phyloP scores from a whole-genome alignment of 1,139 yeast genomes.

The Candida tropicalis region DNA sequence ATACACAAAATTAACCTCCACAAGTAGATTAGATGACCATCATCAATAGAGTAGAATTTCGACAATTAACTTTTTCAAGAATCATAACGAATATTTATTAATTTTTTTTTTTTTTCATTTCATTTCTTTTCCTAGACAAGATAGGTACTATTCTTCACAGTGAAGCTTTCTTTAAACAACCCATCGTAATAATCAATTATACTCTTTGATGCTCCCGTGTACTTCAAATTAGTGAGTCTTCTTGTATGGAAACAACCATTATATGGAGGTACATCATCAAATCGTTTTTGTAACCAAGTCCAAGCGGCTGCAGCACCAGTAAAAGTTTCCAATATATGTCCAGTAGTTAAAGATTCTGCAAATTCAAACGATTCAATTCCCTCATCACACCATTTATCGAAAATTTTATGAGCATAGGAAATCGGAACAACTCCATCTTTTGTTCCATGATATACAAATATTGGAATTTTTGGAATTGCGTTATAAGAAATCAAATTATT shows the following conservation, averaged over 20 bases:
- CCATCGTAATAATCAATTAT: not conserved
- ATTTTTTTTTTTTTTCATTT: too few relatives aligned
- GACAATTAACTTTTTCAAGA: too few relatives aligned
- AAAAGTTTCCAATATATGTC: conserved; percentile 29
- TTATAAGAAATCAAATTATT: conserved; percentile 23
- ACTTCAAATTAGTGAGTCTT: conserved; percentile 12
- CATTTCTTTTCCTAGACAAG: too few relatives aligned
- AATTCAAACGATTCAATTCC: conserved; percentile 35
- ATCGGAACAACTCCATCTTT: conserved; percentile 34
- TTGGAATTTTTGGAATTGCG: conserved; percentile 32
- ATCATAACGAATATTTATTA: too few relatives aligned
- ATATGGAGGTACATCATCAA: conserved; percentile 8
- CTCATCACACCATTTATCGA: conserved; percentile 33
- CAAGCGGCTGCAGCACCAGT: conserved; percentile 35
- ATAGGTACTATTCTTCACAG: not conserved
- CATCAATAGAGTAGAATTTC: too few relatives aligned
- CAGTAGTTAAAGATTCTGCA: conserved; percentile 25
- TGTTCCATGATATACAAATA: conserved; percentile 36
- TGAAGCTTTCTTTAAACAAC: not conserved
- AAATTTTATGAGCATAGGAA: conserved; percentile 24
- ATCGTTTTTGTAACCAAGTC: conserved; percentile 25
- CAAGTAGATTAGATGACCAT: too few relatives aligned
- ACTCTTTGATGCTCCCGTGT: conserved; percentile 9
- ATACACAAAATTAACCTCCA: too few relatives aligned
- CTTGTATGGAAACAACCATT: conserved; percentile 13